Percentiles rank a stretch among this genome's conserved stretches.
phyloP scores from a whole-genome alignment of 495 filamentous ascomycete genomes.

The Tuber magnatum region DNA sequence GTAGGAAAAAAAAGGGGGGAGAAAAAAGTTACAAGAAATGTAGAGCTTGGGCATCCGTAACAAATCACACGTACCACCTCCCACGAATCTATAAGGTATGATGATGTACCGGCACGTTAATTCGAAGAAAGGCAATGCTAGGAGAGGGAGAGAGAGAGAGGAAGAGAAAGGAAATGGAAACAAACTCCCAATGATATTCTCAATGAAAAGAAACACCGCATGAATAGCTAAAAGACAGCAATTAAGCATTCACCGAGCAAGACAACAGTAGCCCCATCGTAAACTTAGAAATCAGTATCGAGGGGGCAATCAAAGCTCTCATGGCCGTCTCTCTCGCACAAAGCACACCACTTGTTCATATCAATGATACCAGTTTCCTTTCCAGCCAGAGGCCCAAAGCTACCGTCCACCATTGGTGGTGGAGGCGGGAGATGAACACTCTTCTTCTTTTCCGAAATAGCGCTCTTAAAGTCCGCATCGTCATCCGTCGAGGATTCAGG shows the following conservation, averaged over 20 bases:
- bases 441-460: slow-evolving; percentile 35
- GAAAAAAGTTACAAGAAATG: neutral
- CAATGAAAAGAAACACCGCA: slow-evolving; percentile 12
- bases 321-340: slow-evolving; percentile 94
- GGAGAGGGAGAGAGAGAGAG: neutral
- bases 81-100: neutral
- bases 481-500: neutral
- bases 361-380: slow-evolving; percentile 75
- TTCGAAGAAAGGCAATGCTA: slow-evolving; percentile 7
- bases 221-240: neutral
- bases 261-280: too few relatives aligned
- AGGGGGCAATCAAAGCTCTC: slow-evolving; percentile 92
- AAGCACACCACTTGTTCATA: slow-evolving; percentile 86
- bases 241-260: neutral
- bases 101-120: neutral
- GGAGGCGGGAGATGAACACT: slow-evolving; percentile 39
- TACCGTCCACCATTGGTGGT: slow-evolving; percentile 28
- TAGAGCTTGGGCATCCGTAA: neutral
- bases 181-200: slow-evolving; percentile 21
- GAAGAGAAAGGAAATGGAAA: slow-evolving; percentile 10
- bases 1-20: neutral
- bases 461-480: slow-evolving; percentile 19
- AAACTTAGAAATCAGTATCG: slow-evolving; percentile 47
- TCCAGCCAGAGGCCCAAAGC: slow-evolving; percentile 64
- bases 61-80: neutral